phyloP scores from a whole-genome alignment of 352 stramenopile genomes.

The Pythium pyrilobum region DNA sequence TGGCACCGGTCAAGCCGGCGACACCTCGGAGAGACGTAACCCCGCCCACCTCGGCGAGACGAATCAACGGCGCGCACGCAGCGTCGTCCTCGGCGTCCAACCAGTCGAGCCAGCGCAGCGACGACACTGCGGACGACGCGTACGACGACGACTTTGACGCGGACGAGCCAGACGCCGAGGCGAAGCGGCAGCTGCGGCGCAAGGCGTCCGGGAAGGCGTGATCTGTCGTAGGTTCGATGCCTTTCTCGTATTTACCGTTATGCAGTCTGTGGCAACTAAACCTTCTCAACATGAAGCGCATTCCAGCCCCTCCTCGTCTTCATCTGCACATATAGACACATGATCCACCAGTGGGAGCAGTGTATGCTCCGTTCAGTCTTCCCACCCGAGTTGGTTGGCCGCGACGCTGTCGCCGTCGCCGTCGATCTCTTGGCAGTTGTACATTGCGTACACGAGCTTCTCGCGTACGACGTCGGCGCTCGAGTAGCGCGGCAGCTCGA shows the following conservation, averaged over 20 bases:
- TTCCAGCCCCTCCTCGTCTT: background rate
- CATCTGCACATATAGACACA: background rate
- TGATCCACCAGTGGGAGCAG: background rate
- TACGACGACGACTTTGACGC: conserved; percentile 56
- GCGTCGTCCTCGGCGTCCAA: background rate
- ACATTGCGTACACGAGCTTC: conserved; percentile 89
- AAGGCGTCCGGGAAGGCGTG: conserved; percentile 13
- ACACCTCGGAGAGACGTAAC: conserved; percentile 9
- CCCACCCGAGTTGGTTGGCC: conserved; percentile 76
- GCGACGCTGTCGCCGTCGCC: conserved; percentile 76
- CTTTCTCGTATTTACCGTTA: no score
- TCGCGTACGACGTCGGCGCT: conserved; percentile 61
- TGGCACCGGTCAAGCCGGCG: conserved; percentile 6
- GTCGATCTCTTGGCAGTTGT: conserved; percentile 93
- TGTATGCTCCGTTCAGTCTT: conserved; percentile 35
- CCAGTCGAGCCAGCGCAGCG: conserved; percentile 2
- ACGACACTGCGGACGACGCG: conserved; percentile 21
- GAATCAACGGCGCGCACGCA: background rate
- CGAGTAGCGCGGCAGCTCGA: conserved; percentile 94
- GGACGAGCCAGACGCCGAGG: conserved; percentile 18
- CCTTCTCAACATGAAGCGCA: background rate
- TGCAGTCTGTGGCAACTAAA: no score
- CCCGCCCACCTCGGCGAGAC: conserved; percentile 1
- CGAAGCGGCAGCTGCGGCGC: conserved; percentile 11
- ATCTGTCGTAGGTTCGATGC: no score